Conservation (phyloP, 164 flowering plant genomes). For the Warburgia ugandensis region DNA sequence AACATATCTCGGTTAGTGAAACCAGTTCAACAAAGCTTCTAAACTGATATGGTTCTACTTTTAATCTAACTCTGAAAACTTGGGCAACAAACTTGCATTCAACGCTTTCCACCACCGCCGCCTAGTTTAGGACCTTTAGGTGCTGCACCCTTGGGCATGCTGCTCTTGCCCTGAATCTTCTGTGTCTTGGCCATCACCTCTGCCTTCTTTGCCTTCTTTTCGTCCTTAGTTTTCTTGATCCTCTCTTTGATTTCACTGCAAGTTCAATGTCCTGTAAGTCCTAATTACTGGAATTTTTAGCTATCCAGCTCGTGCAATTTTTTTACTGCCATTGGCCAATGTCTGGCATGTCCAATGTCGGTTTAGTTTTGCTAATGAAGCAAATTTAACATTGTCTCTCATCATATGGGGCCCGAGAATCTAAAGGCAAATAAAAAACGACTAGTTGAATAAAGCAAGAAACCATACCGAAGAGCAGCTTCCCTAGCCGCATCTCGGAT, state of each 20-base stretch:
- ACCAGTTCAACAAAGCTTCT: neutral
- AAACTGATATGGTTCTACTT: neutral
- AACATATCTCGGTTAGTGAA: too few species aligned
- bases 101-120: constrained; percentile 50
- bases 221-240: constrained; percentile 47
- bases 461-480: constrained; percentile 38
- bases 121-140: constrained; percentile 41
- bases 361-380: too few species aligned
- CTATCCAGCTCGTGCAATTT: too few species aligned
- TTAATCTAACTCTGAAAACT: neutral
- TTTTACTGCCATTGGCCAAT: too few species aligned
- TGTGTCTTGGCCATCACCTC: constrained; percentile 33
- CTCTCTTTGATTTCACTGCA: constrained; percentile 45
- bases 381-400: too few species aligned
- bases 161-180: constrained; percentile 27
- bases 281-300: too few species aligned
- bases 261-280: too few species aligned
- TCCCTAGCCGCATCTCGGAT: constrained; percentile 46
- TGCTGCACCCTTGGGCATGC: constrained; percentile 27
- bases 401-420: neutral
- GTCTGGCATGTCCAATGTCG: too few species aligned
- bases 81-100: neutral
- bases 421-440: neutral
- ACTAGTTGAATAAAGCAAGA: neutral
- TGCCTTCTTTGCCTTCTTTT: constrained; percentile 47